Conservation (phyloP, 495 filamentous ascomycete species). For the Pyrenopolyporus hunteri region DNA sequence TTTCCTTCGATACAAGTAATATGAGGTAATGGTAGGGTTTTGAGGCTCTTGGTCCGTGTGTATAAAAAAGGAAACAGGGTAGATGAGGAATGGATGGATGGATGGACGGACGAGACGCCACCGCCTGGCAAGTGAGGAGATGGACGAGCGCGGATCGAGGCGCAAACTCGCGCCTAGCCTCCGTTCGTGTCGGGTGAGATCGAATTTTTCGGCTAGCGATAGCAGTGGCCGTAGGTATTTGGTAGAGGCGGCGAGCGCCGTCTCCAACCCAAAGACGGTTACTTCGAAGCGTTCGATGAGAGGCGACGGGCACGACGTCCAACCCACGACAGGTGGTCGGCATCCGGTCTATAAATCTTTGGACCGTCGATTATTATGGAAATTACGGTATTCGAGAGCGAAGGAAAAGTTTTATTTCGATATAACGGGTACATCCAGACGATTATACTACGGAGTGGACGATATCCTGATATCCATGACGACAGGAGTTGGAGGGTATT, state of each 20-base stretch:
- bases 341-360: constrained; percentile 15
- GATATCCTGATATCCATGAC: constrained; percentile 24
- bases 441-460: constrained; percentile 14
- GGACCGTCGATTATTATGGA: constrained; percentile 10
- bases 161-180: constrained; percentile 1
- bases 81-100: not conserved
- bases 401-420: constrained; percentile 26
- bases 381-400: constrained; percentile 24
- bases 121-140: not conserved
- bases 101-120: not conserved
- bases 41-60: not conserved
- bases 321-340: constrained; percentile 29
- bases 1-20: constrained; percentile 75
- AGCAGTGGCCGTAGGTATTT: not conserved
- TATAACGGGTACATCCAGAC: constrained; percentile 13
- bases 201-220: not conserved
- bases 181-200: not conserved
- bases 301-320: constrained; percentile 29
- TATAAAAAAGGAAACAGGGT: not conserved
- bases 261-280: no score
- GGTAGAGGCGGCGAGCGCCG: constrained; percentile 4
- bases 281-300: constrained; percentile 24
- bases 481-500: constrained; percentile 14
- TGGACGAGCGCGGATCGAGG: not conserved
- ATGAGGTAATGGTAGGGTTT: constrained; percentile 49